phyloP scores from a whole-genome alignment of 225 moss, liverwort and hornwort genomes.

The Physcomitrium patens region DNA sequence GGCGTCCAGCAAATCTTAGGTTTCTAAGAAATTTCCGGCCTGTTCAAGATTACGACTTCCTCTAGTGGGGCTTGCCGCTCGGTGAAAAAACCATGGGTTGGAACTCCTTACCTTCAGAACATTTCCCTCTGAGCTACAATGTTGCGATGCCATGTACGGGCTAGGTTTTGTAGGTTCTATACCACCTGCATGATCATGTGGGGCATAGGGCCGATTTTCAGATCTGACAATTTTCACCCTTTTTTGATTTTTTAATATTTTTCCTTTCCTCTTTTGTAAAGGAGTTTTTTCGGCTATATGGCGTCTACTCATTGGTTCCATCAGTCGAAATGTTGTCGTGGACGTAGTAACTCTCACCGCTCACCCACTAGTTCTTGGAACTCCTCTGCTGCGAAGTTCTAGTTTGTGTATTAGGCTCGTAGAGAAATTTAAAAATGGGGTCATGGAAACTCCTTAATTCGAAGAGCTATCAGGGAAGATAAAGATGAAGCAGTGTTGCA shows the following conservation, averaged over 20 bases:
- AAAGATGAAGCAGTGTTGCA: background rate
- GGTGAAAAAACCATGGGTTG: no score
- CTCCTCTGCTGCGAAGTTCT: background rate
- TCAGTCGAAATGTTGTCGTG: conserved; percentile 19
- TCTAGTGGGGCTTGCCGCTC: no score
- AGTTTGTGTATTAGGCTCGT: background rate
- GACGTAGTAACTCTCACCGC: background rate
- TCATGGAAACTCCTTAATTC: background rate
- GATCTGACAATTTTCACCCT: conserved; percentile 30
- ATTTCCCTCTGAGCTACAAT: background rate
- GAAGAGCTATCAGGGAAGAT: background rate
- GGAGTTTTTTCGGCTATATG: conserved; percentile 14
- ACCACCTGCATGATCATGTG: background rate
- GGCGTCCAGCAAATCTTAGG: background rate
- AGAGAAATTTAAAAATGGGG: background rate
- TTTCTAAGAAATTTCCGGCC: background rate
- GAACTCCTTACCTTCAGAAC: no score
- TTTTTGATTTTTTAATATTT: background rate
- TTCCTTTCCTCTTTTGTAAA: background rate
- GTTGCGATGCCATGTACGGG: background rate
- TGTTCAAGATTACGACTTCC: background rate
- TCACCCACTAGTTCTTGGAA: no score
- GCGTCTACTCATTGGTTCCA: conserved; percentile 21
- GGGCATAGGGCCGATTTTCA: conserved; percentile 14
- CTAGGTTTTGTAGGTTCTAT: conserved; percentile 6